Percentiles rank a stretch among this genome's conserved stretches.
Conservation (phyloP, 2,329 filamentous ascomycete genomes). For the Corinectria fuckeliana region DNA sequence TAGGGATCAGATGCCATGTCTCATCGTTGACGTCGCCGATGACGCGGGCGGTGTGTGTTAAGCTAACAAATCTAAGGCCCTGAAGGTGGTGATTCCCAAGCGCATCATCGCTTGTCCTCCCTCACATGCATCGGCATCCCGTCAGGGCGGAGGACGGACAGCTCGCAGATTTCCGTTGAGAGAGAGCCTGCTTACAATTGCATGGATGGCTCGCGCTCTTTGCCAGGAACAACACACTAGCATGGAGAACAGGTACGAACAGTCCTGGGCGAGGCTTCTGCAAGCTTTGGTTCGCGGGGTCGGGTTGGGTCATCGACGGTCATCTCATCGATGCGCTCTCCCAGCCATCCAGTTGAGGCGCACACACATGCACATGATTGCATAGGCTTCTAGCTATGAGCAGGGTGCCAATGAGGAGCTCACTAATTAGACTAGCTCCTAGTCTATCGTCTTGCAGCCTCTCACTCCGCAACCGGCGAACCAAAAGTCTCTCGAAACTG, state of each 20-base stretch:
- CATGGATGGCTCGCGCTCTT: too few species aligned
- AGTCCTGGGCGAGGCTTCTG: too few species aligned
- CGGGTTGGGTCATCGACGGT: not conserved
- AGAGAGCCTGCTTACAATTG: too few species aligned
- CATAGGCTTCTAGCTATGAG: too few species aligned
- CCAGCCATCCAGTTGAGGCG: constrained; percentile 6
- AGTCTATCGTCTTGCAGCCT: not conserved
- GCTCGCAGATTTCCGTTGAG: too few species aligned
- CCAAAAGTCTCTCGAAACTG: not conserved
- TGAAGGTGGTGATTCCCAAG: constrained; percentile 9
- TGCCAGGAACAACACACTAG: too few species aligned
- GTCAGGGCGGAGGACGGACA: too few species aligned
- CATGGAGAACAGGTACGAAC: too few species aligned
- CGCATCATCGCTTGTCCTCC: too few species aligned
- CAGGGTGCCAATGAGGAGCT: too few species aligned
- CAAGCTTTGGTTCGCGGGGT: constrained; percentile 14
- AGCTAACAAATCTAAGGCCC: not conserved
- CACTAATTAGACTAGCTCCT: too few species aligned
- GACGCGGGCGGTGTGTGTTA: not conserved
- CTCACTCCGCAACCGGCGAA: constrained; percentile 15
- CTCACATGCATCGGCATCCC: too few species aligned
- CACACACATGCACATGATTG: not conserved
- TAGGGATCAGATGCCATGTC: not conserved
- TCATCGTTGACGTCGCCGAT: not conserved
- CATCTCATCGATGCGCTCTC: not conserved